Evolutionary conservation across 108 stramenopile species (phyloP).

Genomic region (Epithemia pelagica): DNA sequence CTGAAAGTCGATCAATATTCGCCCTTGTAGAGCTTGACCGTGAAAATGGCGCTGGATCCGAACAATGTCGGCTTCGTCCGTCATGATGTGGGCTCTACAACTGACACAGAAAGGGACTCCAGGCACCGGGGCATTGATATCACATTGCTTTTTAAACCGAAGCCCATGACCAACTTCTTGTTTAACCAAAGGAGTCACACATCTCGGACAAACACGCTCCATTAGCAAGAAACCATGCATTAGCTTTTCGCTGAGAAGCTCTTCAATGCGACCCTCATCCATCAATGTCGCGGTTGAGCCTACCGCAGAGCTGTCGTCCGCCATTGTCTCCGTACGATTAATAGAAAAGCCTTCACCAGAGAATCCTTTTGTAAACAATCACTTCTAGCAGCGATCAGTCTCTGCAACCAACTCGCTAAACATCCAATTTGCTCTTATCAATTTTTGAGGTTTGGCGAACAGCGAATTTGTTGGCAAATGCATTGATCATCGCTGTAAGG

Average conservation of each 20-base stretch:
- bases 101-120: conserved; percentile 43
- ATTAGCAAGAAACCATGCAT: conserved; percentile 34
- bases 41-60: not conserved
- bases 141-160: not conserved
- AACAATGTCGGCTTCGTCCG: conserved; percentile 19
- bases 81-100: conserved; percentile 35
- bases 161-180: not conserved
- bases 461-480: too few species aligned
- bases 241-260: conserved; percentile 31
- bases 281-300: not conserved
- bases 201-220: conserved; percentile 35
- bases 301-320: not conserved
- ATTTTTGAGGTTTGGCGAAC: too few species aligned
- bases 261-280: conserved; percentile 15
- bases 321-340: too few species aligned
- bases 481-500: too few species aligned
- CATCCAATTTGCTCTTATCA: too few species aligned
- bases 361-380: too few species aligned
- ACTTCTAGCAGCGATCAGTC: too few species aligned
- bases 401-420: too few species aligned
- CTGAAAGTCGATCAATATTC: not conserved
- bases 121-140: conserved; percentile 17
- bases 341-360: too few species aligned
- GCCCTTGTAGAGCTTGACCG: not conserved
- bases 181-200: conserved; percentile 34